Conservation (phyloP, 768 basidiomycete species). For the Suillus luteus region DNA sequence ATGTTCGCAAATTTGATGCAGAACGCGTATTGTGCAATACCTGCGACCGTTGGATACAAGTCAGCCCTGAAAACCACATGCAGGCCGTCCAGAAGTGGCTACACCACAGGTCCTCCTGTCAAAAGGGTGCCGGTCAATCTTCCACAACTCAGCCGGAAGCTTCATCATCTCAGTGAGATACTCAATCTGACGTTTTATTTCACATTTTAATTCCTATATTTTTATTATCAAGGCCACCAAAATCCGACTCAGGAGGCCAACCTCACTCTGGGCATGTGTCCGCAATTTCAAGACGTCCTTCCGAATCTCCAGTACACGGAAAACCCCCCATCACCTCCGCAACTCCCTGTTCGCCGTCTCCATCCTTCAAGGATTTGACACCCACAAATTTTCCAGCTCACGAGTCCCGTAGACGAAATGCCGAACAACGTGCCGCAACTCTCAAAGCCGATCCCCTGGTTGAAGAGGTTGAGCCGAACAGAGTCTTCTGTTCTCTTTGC, state of each 20-base stretch:
- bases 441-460: conserved; percentile 67
- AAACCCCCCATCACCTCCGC: conserved; percentile 18
- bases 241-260: not conserved
- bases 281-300: not conserved
- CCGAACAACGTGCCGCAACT: conserved; percentile 75
- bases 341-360: conserved; percentile 32
- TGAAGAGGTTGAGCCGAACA: conserved; percentile 69
- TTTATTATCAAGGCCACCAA: not conserved
- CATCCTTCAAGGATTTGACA: conserved; percentile 59
- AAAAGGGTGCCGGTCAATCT: conserved; percentile 32
- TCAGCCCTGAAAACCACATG: conserved; percentile 60
- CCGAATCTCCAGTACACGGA: not conserved
- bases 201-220: not conserved
- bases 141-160: conserved; percentile 22
- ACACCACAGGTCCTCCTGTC: conserved; percentile 59
- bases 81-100: conserved; percentile 67
- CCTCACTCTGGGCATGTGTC: not conserved
- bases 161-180: conserved; percentile 18
- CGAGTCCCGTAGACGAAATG: conserved; percentile 73
- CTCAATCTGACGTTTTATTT: not conserved
- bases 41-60: conserved; percentile 68
- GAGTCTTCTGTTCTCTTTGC: conserved; percentile 75
- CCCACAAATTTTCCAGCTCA: conserved; percentile 57
- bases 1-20: conserved; percentile 74
- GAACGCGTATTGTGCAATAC: conserved; percentile 69